Evolutionary conservation across 2,329 filamentous ascomycete genomes (phyloP).

Genomic region (Lachnellula subtilissima): DNA sequence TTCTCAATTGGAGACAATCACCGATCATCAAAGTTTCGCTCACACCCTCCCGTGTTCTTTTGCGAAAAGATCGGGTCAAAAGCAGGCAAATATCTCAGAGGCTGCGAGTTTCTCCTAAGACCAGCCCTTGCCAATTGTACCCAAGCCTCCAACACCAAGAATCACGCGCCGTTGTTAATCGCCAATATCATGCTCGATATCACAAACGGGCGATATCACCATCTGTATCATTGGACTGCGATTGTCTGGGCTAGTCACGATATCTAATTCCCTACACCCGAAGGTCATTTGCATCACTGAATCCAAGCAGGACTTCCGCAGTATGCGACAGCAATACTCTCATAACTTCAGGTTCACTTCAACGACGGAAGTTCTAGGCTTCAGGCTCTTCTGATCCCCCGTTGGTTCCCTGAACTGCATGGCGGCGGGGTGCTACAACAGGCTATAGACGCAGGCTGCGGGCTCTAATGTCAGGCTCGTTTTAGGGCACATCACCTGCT

Average conservation of each 20-base stretch:
- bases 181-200: not conserved
- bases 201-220: not conserved
- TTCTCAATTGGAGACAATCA: not conserved
- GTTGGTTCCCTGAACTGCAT: not conserved
- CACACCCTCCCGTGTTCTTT: not conserved
- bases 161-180: not conserved
- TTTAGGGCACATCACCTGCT: constrained; percentile 5
- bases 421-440: constrained; percentile 1
- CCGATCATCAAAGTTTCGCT: not conserved
- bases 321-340: not conserved
- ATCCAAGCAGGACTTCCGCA: not conserved
- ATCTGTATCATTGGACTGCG: not conserved
- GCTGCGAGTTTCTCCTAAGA: not conserved
- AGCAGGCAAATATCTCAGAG: not conserved
- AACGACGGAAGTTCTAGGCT: not conserved
- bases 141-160: not conserved
- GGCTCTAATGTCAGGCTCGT: constrained; percentile 5
- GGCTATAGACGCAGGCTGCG: constrained; percentile 7
- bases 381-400: not conserved
- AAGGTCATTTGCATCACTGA: not conserved
- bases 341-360: not conserved
- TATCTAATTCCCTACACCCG: not conserved
- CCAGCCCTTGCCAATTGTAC: not conserved
- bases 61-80: not conserved
- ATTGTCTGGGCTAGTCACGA: not conserved